phyloP scores from a whole-genome alignment of 495 filamentous ascomycete species.

The Astrothelium macrocarpum region DNA sequence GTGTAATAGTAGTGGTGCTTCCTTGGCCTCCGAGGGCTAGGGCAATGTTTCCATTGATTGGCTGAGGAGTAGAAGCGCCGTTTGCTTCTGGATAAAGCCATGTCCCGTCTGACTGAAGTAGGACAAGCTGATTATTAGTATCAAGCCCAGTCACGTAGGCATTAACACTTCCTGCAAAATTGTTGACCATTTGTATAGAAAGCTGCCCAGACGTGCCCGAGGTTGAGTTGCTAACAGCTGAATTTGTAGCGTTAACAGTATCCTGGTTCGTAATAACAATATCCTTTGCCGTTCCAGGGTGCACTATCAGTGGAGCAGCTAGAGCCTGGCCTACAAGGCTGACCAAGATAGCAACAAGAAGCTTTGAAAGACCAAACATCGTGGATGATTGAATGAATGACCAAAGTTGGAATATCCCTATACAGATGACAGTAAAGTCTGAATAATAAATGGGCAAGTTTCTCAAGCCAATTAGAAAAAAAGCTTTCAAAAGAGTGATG shows the following conservation, averaged over 20 bases:
- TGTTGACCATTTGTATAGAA: conserved; percentile 31
- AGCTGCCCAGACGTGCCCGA: background rate
- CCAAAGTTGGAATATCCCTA: background rate
- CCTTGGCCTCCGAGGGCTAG: conserved; percentile 27
- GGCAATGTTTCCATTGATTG: conserved; percentile 25
- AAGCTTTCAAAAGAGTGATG: background rate
- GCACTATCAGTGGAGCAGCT: conserved; percentile 11
- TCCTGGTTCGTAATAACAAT: conserved; percentile 16
- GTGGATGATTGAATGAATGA: background rate
- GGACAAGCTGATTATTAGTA: conserved; percentile 23
- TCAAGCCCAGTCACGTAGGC: conserved; percentile 36
- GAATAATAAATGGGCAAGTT: background rate
- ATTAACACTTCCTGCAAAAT: conserved; percentile 32
- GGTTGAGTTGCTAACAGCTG: background rate
- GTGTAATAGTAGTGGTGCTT: conserved; percentile 30
- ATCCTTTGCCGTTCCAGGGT: conserved; percentile 12
- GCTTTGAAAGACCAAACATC: background rate
- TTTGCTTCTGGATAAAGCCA: conserved; percentile 31
- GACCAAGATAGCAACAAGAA: background rate
- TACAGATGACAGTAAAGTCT: too few relatives aligned
- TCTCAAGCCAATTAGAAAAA: background rate
- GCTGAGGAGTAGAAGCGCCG: conserved; percentile 20
- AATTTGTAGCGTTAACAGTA: conserved; percentile 16
- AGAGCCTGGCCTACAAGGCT: background rate
- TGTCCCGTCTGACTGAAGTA: conserved; percentile 32